Percentiles rank a stretch among this genome's conserved stretches.
phyloP scores from a whole-genome alignment of 129 eudicot genomes.

The Chrysanthemum seticuspe region DNA sequence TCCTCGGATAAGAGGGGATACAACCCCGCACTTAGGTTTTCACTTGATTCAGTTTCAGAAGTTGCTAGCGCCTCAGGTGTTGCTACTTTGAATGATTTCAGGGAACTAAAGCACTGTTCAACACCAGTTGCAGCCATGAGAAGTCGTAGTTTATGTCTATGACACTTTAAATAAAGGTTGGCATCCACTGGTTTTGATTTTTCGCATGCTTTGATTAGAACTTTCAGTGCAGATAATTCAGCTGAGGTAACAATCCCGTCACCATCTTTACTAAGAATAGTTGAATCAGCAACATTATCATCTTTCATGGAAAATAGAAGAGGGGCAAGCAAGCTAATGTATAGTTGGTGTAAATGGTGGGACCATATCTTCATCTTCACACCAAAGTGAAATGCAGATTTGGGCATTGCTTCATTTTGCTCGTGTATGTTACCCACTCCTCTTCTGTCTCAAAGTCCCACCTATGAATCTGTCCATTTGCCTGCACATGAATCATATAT shows the following conservation, averaged over 20 bases:
- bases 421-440: too few relatives aligned
- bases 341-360: too few relatives aligned
- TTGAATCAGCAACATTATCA: constrained; percentile 40
- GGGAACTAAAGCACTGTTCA: constrained; percentile 41
- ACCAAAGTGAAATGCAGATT: too few relatives aligned
- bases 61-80: constrained; percentile 25
- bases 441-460: too few relatives aligned
- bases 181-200: constrained; percentile 50
- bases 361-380: too few relatives aligned
- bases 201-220: constrained; percentile 72
- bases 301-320: constrained; percentile 62
- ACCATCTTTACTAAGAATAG: constrained; percentile 38
- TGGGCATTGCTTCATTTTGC: too few relatives aligned
- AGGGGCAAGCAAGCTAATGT: constrained; percentile 64
- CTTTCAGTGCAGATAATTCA: constrained; percentile 72
- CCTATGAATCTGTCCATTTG: too few relatives aligned
- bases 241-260: constrained; percentile 37
- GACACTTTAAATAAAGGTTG: constrained; percentile 68
- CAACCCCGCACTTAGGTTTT: constrained; percentile 50
- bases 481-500: too few relatives aligned
- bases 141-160: constrained; percentile 65
- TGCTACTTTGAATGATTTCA: constrained; percentile 22
- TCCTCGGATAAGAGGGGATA: constrained; percentile 66
- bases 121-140: constrained; percentile 74
- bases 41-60: constrained; percentile 47